Base-by-base conservation (phyloP, 305 asterid genomes). In the Fraxinus xanthoxyloides region DNA sequence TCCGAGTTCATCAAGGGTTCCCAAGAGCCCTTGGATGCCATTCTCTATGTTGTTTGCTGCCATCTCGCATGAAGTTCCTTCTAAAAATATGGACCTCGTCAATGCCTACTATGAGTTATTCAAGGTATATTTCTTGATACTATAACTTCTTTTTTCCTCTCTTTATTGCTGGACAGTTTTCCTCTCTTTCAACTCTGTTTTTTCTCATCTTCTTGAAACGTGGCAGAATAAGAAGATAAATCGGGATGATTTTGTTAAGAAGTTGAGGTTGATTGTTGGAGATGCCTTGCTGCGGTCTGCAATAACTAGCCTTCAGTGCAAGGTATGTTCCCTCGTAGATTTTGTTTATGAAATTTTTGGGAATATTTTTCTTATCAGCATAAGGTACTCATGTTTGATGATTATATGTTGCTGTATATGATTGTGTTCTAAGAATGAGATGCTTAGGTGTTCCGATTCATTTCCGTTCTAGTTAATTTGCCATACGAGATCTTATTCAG, bases 21-120 rank as follows among this genome's bases (percentile, higher is more conserved):
- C 99, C 15, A 91, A 88, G 84, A 92, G 97, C 87, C 94, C 97
- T 51, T 93, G 92, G 92, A 87, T 95, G 97, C 94, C 97, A 24
- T 92, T 95, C 85, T 86, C 98, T 6, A 70, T 86, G 94, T 89
- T 95, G 85, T 88, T 94, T 77, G 90, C 89, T 74, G 94, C 96
- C 85, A 92, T 95, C 32, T 88, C 97, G 36, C 81, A 67, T 40
- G 83, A 85, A 82, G 86, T 95, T 70, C 76, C 95, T 56, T 72
- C 92, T 46, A 85, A 89, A 48, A 88, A 81, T 73, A 90, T 94
- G 97, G 86, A 89, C 74, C 90, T 84, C 67, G 90, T 95, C 81
- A 86, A 67, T 43, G 51, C 81, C 48, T 85, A 90, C 80, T 92
- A 88, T 74, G 87, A 87, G 56, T 61, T 87, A 80, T 92, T 90